Evolutionary conservation across 163 green algal species (phyloP).

Genomic region (Volvox carteri): DNA sequence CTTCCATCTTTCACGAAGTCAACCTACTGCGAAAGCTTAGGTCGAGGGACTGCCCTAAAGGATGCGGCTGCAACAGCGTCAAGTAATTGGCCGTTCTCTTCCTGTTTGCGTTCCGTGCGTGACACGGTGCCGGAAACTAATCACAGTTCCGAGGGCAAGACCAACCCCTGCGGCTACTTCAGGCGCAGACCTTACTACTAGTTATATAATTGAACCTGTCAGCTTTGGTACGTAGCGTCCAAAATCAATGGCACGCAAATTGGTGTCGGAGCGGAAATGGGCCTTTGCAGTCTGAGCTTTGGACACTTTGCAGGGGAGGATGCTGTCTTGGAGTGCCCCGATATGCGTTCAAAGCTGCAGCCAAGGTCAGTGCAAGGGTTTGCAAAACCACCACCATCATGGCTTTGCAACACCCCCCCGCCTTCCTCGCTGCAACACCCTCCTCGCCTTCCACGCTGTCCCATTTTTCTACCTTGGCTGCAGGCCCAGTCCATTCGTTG

Average conservation of each 20-base stretch:
- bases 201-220: constrained; percentile 44
- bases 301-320: constrained; percentile 27
- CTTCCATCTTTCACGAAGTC: too few species aligned
- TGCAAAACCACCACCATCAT: background rate
- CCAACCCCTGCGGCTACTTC: background rate
- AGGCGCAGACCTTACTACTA: constrained; percentile 18
- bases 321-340: constrained; percentile 45
- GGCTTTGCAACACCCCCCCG: too few species aligned
- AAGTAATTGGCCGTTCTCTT: background rate
- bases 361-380: constrained; percentile 5
- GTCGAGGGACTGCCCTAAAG: too few species aligned
- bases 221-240: constrained; percentile 35
- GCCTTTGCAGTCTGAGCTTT: background rate
- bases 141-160: background rate
- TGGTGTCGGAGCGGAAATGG: background rate
- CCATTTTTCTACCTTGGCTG: too few species aligned
- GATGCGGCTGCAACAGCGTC: constrained; percentile 13
- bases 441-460: too few species aligned
- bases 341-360: constrained; percentile 30
- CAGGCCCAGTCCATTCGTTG: constrained; percentile 82
- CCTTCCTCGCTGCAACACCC: too few species aligned
- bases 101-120: background rate
- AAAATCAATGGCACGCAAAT: background rate
- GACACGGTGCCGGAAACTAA: background rate
- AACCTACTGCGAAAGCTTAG: too few species aligned